Conservation (phyloP, 1,139 yeast species). For the Yamadazyma buinensis region DNA sequence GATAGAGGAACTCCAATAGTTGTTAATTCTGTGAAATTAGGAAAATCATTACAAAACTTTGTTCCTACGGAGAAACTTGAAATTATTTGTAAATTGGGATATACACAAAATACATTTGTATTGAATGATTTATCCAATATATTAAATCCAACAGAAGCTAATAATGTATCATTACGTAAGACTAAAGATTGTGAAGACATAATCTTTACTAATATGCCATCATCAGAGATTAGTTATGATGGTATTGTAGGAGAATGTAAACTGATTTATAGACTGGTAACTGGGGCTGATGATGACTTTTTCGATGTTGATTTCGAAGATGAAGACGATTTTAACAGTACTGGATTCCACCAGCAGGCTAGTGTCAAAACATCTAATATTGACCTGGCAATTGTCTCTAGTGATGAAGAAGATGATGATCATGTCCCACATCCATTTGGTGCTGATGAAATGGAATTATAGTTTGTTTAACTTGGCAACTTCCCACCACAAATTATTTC, state of each 20-base stretch:
- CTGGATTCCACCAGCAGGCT: constrained; percentile 15
- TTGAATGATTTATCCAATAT: constrained; percentile 40
- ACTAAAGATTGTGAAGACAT: constrained; percentile 41
- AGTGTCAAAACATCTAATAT: constrained; percentile 16
- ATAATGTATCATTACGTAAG: constrained; percentile 30
- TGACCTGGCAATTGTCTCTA: constrained; percentile 41
- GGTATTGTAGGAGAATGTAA: constrained; percentile 85
- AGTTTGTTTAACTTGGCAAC: no score
- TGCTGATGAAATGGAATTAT: constrained; percentile 62
- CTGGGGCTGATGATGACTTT: constrained; percentile 93
- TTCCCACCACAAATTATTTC: no score
- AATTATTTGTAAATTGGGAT: constrained; percentile 73
- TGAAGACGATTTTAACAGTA: constrained; percentile 48
- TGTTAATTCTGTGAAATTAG: constrained; percentile 77
- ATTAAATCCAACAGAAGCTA: constrained; percentile 27
- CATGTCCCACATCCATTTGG: constrained; percentile 45
- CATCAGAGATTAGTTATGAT: constrained; percentile 84
- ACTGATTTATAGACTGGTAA: constrained; percentile 66
- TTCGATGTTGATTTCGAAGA: constrained; percentile 96
- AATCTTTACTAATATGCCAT: constrained; percentile 69
- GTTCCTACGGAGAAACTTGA: constrained; percentile 79
- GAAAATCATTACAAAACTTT: constrained; percentile 78
- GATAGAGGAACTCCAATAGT: constrained; percentile 62
- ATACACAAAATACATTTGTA: constrained; percentile 65
- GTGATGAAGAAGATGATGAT: constrained; percentile 32